A percentile compares a stretch with the other conserved stretches of the same genome.
These are phyloP conservation scores for Pulveroboletus sp. DNA, from an alignment of 768 basidiomycete species.

Conservation along the genomic window DNA sequence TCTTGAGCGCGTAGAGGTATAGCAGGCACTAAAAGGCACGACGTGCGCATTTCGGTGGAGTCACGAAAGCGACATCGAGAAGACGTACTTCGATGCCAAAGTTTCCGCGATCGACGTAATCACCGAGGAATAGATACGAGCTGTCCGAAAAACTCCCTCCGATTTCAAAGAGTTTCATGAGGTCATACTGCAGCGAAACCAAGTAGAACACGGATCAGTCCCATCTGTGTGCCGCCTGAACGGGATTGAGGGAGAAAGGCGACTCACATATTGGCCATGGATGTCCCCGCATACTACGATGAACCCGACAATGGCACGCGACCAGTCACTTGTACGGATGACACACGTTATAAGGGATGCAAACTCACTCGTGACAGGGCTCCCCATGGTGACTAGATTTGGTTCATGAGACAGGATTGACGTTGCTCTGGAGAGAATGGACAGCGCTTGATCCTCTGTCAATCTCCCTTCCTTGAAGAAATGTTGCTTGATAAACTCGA, in stretches of 20 bases:
- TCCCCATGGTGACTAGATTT: conserved; percentile 81
- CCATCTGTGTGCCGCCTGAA: conserved; percentile 37
- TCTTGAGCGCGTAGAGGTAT: conserved; percentile 90
- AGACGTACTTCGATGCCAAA: conserved; percentile 70
- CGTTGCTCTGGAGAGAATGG: conserved; percentile 67
- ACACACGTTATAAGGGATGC: background rate
- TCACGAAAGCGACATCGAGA: background rate
- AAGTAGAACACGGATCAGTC: background rate
- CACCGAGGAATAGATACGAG: conserved; percentile 89
- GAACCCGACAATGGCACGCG: conserved; percentile 2
- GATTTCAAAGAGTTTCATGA: conserved; percentile 97
- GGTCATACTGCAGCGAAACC: conserved; percentile 64
- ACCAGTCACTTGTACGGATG: conserved; percentile 4
- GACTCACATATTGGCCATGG: conserved; percentile 89
- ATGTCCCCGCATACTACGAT: conserved; percentile 89
- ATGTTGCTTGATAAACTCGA: conserved; percentile 78
- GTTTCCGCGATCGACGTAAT: conserved; percentile 96
- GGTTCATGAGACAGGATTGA: conserved; percentile 68
- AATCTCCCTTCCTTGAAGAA: conserved; percentile 84
- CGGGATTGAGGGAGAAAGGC: conserved; percentile 74
- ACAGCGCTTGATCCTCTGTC: conserved; percentile 80
- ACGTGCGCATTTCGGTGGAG: background rate
- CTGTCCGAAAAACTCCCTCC: conserved; percentile 84
- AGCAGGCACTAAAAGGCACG: conserved; percentile 61
- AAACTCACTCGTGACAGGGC: conserved; percentile 83